Base-by-base conservation (phyloP, 2,329 filamentous ascomycete species). In the Leptodontidium sp. region DNA sequence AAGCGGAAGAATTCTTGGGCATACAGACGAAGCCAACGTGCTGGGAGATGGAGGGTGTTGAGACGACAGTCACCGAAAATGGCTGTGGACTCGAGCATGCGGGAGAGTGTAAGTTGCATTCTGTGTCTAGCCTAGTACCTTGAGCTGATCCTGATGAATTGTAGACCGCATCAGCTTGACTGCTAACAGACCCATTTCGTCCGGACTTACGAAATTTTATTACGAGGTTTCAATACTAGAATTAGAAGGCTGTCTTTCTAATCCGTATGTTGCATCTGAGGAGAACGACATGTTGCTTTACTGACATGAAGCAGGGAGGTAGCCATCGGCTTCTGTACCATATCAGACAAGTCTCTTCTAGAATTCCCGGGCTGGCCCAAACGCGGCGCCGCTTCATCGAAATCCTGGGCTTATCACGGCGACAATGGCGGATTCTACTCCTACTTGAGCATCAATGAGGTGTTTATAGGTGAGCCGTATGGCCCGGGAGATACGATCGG, bases 391-490 rank as follows among this genome's bases (percentile, higher is more conserved):
- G n/a, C 38, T 21, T 40, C n/a, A 15, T 40, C 32, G 32, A 61
- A 61, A 43, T 40, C 32, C 5, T 61, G 38, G 32, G 57, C 57
- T 15, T 61, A 43, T 38, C 57, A 61, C 40, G 57, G 57, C 21
- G 57, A 61, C 24, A 45, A 61, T 45, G 57, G 57, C 6, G 17
- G 57, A 1, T 61, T 61, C 35, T 61, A 61, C n/a, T 61, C 9
- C 5, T 26, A 61, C 24, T n/a, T 61, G 11, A 26, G 5, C n/a
- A 5, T 11, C 12, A 24, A 40, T 11, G 14, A 2, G 8, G 8
- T 38, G 35, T 14, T 12, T 38, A 21, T 24, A 11, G 57, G 57
- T 3, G 40, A 43, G 15, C 17, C 35, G n/a, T 45, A 61, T 15
- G 57, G 57, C n/a, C 57, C 53, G 29, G 57, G 57, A 14, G 57